Conservation (phyloP, 371 early-diverging fungal species). For the Mortierella sp. region DNA sequence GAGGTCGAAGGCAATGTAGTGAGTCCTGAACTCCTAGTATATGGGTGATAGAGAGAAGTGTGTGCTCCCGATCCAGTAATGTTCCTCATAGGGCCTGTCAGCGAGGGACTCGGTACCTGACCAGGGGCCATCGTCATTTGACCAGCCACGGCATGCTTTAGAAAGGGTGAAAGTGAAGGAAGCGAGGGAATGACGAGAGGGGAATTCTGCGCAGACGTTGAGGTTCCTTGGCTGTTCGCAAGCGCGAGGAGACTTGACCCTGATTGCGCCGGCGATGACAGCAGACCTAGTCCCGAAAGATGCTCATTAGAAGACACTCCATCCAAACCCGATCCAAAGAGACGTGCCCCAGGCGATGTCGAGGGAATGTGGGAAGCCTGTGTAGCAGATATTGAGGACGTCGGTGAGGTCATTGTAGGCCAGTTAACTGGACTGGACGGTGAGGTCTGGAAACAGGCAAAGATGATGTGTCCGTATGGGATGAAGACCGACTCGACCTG, state of each 20-base stretch:
- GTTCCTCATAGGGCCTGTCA: conserved; percentile 30
- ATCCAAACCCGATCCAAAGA: conserved; percentile 20
- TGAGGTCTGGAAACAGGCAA: conserved; percentile 57
- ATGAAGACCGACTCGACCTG: conserved; percentile 58
- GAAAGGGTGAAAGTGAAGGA: conserved; percentile 47
- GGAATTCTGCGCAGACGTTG: conserved; percentile 27
- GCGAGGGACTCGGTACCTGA: conserved; percentile 17
- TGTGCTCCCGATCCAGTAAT: conserved; percentile 10
- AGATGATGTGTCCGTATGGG: conserved; percentile 57
- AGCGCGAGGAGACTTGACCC: conserved; percentile 15
- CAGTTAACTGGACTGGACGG: conserved; percentile 37
- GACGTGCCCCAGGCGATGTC: conserved; percentile 18
- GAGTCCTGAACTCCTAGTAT: conserved; percentile 14
- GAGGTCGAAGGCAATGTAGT: conserved; percentile 10
- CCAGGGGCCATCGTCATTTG: conserved; percentile 36
- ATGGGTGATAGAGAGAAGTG: conserved; percentile 32
- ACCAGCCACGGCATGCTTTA: conserved; percentile 32
- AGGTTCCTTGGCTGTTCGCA: conserved; percentile 15
- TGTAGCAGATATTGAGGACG: conserved; percentile 8
- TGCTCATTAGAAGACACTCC: conserved; percentile 17
- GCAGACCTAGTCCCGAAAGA: conserved; percentile 25
- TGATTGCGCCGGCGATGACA: conserved; percentile 26
- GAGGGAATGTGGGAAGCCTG: conserved; percentile 18
- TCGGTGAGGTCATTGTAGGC: conserved; percentile 23
- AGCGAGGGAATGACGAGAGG: conserved; percentile 49